A percentile compares a stretch with the other conserved stretches of the same genome.
phyloP scores from a whole-genome alignment of 169 alveolate species.

The Hepatocystis sp. region DNA sequence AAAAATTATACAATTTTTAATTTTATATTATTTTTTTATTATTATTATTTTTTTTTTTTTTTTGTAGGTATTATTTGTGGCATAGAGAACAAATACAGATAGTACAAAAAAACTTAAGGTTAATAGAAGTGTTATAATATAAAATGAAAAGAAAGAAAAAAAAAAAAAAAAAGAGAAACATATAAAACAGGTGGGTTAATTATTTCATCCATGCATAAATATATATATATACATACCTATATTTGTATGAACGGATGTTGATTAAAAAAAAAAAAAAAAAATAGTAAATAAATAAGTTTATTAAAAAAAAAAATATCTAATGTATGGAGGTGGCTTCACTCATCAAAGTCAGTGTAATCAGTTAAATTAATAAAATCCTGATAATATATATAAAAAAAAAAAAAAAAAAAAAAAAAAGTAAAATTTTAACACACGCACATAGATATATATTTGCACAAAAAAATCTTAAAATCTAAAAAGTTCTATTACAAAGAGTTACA shows the following conservation, averaged over 20 bases:
- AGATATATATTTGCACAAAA: neutral
- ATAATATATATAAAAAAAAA: conserved; percentile 4
- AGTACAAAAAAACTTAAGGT: conserved; percentile 48
- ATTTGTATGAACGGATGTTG: neutral
- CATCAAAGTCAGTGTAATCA: conserved; percentile 33
- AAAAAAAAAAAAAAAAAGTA: conserved; percentile 7
- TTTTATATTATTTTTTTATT: neutral
- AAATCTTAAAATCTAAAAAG: too few species aligned
- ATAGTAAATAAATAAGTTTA: too few species aligned
- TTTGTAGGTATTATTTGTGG: conserved; percentile 61
- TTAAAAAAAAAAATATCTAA: conserved; percentile 1
- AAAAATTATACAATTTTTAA: too few species aligned
- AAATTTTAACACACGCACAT: neutral
- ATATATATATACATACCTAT: neutral
- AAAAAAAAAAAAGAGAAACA: neutral
- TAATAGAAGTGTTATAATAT: conserved; percentile 21
- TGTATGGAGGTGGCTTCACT: neutral
- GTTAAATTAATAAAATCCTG: conserved; percentile 59
- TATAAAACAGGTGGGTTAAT: neutral
- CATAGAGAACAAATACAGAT: conserved; percentile 51
- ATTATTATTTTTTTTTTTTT: conserved; percentile 1
- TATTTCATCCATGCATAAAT: too few species aligned
- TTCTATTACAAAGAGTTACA: too few species aligned
- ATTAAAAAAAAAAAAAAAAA: neutral
- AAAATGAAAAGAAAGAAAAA: neutral